Evolutionary conservation across 225 moss, liverwort and hornwort genomes (phyloP).

Genomic region (Straminergon stramineum): DNA sequence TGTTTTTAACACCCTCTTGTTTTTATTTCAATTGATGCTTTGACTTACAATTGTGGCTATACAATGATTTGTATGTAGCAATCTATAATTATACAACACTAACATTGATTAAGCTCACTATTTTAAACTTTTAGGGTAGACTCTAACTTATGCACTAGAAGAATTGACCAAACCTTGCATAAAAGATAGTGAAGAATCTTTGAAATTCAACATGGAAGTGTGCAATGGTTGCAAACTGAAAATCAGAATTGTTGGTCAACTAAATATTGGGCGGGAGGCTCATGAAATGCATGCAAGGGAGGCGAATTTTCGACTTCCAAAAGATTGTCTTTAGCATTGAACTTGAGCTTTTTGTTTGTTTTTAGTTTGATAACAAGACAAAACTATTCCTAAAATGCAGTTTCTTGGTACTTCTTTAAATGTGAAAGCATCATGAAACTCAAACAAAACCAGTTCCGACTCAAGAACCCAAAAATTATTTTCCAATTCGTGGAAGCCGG

Average conservation of each 20-base stretch:
- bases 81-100: not conserved
- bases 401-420: fast-evolving
- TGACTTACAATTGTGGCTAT: fast-evolving
- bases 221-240: not conserved
- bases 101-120: not conserved
- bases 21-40: not conserved
- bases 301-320: not conserved
- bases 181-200: not conserved
- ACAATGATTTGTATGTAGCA: fast-evolving
- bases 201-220: not conserved
- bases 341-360: not conserved
- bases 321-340: not conserved
- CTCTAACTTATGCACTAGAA: fast-evolving
- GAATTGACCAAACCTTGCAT: not conserved
- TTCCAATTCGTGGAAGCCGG: not conserved
- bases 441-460: not conserved
- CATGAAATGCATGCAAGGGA: fast-evolving
- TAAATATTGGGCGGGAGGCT: not conserved
- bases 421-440: not conserved
- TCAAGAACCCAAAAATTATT: not conserved
- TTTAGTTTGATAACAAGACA: not conserved
- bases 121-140: not conserved
- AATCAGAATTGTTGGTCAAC: fast-evolving
- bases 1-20: not conserved
- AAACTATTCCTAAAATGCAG: not conserved